Conservation (phyloP, 306 rosid species). For the Adenanthera pavonina region DNA sequence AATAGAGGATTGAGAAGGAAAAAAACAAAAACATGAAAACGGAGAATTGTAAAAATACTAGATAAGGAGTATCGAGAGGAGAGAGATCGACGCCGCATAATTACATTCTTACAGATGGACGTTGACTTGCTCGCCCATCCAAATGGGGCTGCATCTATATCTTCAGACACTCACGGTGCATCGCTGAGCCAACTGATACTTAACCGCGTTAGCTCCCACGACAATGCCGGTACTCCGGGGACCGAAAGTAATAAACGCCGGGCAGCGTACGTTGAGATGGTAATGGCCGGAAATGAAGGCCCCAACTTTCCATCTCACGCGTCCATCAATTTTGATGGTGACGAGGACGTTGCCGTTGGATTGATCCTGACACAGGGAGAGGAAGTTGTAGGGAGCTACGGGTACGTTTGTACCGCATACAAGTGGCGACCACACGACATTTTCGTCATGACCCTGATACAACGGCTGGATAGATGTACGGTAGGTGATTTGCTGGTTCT, state of each 20-base stretch:
- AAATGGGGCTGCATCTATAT: not conserved
- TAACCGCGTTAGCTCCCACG: constrained; percentile 67
- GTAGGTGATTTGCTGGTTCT: constrained; percentile 75
- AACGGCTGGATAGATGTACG: constrained; percentile 70
- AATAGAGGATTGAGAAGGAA: not conserved
- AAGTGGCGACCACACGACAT: constrained; percentile 84
- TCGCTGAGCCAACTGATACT: constrained; percentile 79
- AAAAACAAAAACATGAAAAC: not conserved
- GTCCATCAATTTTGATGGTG: constrained; percentile 64
- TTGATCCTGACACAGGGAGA: constrained; percentile 60
- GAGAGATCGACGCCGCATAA: not conserved
- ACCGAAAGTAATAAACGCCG: constrained; percentile 81
- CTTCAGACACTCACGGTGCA: constrained; percentile 71
- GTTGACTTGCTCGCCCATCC: constrained; percentile 6
- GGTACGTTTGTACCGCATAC: constrained; percentile 80
- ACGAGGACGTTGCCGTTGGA: constrained; percentile 60
- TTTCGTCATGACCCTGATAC: constrained; percentile 87
- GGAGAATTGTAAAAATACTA: not conserved
- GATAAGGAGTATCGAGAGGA: not conserved
- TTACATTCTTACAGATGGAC: constrained; percentile 14
- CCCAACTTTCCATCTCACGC: constrained; percentile 89
- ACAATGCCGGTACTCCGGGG: constrained; percentile 45
- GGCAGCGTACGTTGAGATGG: constrained; percentile 68
- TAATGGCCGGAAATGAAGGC: constrained; percentile 62
- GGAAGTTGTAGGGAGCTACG: constrained; percentile 76